phyloP scores from a whole-genome alignment of 208 protist species.

The Naegleria fowleri region DNA sequence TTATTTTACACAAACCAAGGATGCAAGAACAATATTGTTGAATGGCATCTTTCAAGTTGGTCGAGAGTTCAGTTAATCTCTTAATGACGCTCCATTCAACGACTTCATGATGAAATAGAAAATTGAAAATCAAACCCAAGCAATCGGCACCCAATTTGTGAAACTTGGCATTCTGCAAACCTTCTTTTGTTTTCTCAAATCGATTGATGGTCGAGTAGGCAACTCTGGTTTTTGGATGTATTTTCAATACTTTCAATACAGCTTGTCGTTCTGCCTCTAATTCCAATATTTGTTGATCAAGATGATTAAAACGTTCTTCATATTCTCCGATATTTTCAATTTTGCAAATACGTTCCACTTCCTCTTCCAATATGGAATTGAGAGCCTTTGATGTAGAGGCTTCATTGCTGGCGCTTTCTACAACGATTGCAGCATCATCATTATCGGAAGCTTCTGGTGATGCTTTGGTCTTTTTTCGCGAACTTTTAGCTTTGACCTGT shows the following conservation, averaged over 20 bases:
- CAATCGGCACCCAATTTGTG: neutral
- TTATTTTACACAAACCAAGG: neutral
- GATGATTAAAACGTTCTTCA: neutral
- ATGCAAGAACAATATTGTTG: neutral
- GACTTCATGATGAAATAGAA: neutral
- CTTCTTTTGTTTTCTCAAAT: neutral
- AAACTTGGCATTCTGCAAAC: neutral
- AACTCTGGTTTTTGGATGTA: neutral
- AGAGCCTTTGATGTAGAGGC: too few species aligned
- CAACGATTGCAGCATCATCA: too few species aligned
- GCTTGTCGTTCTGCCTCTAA: neutral
- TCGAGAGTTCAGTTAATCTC: neutral
- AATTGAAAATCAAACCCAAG: neutral
- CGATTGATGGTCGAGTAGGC: neutral
- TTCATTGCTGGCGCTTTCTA: too few species aligned
- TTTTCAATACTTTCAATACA: neutral
- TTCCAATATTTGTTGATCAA: neutral
- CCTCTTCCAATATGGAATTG: too few species aligned
- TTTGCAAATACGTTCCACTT: too few species aligned
- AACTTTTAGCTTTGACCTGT: too few species aligned
- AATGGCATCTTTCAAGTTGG: neutral
- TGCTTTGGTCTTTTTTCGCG: too few species aligned
- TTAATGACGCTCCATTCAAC: neutral
- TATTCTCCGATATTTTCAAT: too few species aligned
- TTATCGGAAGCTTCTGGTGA: too few species aligned